Conservation (phyloP, 441 rosid genomes). For the Croton setiger region DNA sequence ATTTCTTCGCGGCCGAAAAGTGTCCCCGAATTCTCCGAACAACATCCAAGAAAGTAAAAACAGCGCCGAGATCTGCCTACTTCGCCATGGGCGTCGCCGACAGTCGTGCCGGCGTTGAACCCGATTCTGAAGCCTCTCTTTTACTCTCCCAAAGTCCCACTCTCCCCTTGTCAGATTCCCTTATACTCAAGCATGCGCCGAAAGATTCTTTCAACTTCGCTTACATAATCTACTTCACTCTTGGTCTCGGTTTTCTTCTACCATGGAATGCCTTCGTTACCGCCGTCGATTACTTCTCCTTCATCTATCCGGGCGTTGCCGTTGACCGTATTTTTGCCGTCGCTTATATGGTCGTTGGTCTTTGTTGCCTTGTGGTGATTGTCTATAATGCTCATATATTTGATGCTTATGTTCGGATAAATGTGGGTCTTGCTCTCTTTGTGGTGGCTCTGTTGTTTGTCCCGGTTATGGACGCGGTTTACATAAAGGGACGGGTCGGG, state of each 20-base stretch:
- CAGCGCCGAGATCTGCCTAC: neutral
- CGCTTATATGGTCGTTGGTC: constrained; percentile 57
- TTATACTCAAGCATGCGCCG: constrained; percentile 32
- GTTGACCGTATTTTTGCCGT: constrained; percentile 86
- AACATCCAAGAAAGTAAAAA: neutral
- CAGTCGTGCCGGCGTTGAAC: constrained; percentile 23
- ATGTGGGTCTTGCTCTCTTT: constrained; percentile 59
- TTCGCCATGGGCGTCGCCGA: constrained; percentile 40
- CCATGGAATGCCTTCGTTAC: constrained; percentile 98
- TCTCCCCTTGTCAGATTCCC: constrained; percentile 7
- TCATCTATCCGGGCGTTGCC: constrained; percentile 73
- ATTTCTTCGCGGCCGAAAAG: too few species aligned
- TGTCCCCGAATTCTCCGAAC: neutral
- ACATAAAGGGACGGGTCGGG: constrained; percentile 75
- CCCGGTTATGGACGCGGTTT: constrained; percentile 66
- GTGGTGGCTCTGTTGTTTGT: constrained; percentile 57
- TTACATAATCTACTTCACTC: constrained; percentile 74
- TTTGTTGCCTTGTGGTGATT: constrained; percentile 46
- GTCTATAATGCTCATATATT: constrained; percentile 61
- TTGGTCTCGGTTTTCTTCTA: constrained; percentile 78
- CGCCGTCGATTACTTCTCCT: constrained; percentile 92
- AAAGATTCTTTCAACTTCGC: constrained; percentile 64
- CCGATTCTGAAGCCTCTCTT: constrained; percentile 49
- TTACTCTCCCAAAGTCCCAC: constrained; percentile 29
- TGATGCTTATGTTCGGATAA: constrained; percentile 68